These are phyloP conservation scores for Dactylonectria macrodidyma DNA, from an alignment of 2,329 filamentous ascomycete genomes.

Conservation along the genomic window DNA sequence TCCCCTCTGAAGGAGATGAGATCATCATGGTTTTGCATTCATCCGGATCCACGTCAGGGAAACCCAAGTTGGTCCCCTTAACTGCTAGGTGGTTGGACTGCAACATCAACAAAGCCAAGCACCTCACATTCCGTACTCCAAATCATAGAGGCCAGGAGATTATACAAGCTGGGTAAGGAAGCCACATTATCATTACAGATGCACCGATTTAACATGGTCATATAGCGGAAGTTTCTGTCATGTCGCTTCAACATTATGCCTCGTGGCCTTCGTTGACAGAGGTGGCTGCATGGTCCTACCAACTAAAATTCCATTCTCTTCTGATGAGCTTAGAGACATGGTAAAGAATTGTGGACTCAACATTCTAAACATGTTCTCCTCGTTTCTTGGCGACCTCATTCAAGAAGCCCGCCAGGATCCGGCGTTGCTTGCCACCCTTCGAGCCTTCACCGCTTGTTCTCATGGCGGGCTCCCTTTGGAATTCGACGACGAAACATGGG, in stretches of 20 bases:
- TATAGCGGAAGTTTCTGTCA: constrained; percentile 41
- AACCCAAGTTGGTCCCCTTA: constrained; percentile 40
- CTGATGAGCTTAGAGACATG: constrained; percentile 26
- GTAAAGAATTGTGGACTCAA: constrained; percentile 26
- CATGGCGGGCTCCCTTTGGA: constrained; percentile 25
- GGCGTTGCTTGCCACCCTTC: constrained; percentile 23
- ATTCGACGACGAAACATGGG: constrained; percentile 31
- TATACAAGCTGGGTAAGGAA: neutral
- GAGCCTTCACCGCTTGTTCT: constrained; percentile 12
- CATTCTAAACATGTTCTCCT: constrained; percentile 23
- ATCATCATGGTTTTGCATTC: constrained; percentile 37
- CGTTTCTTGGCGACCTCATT: constrained; percentile 26
- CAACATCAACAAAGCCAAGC: neutral
- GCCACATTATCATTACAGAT: rapidly evolving
- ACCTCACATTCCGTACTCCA: neutral
- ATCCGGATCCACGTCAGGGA: constrained; percentile 41
- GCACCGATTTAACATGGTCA: neutral
- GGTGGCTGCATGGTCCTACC: constrained; percentile 37
- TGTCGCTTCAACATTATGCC: constrained; percentile 15
- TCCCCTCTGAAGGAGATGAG: constrained; percentile 21
- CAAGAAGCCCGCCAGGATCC: constrained; percentile 30
- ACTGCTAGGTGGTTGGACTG: constrained; percentile 37
- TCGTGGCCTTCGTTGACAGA: constrained; percentile 13
- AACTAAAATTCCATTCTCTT: constrained; percentile 23
- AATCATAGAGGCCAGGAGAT: neutral